Evolutionary conservation across 495 filamentous ascomycete genomes (phyloP).

Genomic region (Talaromyces stipitatus): DNA sequence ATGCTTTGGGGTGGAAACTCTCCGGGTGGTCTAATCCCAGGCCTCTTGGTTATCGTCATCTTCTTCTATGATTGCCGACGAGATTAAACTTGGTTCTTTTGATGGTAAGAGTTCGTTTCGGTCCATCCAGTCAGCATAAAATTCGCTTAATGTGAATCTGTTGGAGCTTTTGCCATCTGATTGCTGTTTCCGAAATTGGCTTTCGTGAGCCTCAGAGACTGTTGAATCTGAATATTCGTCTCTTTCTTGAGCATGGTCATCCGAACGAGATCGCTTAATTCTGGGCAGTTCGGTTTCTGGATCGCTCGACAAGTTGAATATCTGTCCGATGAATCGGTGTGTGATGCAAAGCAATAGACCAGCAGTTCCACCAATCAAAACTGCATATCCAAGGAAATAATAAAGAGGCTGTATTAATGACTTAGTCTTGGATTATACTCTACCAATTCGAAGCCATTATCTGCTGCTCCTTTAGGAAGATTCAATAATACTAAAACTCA

Average conservation of each 20-base stretch:
- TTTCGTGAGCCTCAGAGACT: background rate
- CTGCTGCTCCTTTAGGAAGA: too few species aligned
- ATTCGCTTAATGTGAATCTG: slow-evolving; percentile 11
- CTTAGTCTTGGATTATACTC: slow-evolving; percentile 7
- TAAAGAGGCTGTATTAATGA: slow-evolving; percentile 49
- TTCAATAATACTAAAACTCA: slow-evolving; percentile 22
- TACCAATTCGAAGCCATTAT: too few species aligned
- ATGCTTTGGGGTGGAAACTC: background rate
- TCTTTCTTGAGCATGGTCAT: background rate
- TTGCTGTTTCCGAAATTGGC: slow-evolving; percentile 7
- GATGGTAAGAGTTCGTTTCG: slow-evolving; percentile 16
- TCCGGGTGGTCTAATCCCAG: background rate
- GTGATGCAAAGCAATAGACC: slow-evolving; percentile 42
- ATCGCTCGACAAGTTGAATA: background rate
- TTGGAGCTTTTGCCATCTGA: slow-evolving; percentile 14
- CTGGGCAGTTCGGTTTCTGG: background rate
- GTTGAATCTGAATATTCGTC: slow-evolving; percentile 6
- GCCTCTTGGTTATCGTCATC: slow-evolving; percentile 38
- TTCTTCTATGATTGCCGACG: slow-evolving; percentile 60
- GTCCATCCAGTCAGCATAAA: slow-evolving; percentile 29
- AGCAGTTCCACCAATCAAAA: slow-evolving; percentile 46
- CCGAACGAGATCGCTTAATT: slow-evolving; percentile 1
- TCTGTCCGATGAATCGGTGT: slow-evolving; percentile 6
- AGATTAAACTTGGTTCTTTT: slow-evolving; percentile 33
- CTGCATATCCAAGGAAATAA: slow-evolving; percentile 54